Evolutionary conservation across 257 asterid genomes (phyloP).

Genomic region (Solanum boliviense): DNA sequence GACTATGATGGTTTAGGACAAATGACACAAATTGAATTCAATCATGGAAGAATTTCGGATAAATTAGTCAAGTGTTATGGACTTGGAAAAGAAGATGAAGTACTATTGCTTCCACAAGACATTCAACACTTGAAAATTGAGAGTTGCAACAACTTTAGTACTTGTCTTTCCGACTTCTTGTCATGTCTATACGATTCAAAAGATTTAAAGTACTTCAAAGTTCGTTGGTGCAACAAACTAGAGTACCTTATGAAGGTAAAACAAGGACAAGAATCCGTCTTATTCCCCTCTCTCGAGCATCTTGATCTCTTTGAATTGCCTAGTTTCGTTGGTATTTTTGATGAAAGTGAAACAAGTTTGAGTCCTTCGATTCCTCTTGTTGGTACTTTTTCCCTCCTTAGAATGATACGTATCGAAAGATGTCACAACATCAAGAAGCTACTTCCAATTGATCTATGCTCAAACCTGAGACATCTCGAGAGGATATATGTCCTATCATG

Average conservation of each 20-base stretch:
- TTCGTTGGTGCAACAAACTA: not conserved
- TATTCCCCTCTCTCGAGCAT: not conserved
- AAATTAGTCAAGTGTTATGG: conserved; percentile 1
- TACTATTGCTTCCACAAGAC: not conserved
- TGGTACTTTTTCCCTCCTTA: conserved; percentile 2
- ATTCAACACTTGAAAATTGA: not conserved
- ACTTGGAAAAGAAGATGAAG: not conserved
- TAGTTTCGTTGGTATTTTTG: not conserved
- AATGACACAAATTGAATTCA: not conserved
- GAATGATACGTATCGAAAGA: not conserved
- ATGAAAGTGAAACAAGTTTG: not conserved
- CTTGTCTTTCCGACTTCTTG: not conserved
- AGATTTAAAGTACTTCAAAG: not conserved
- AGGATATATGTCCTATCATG: not conserved
- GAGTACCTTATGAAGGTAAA: not conserved
- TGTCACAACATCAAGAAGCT: conserved; percentile 1
- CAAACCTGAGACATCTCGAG: not conserved
- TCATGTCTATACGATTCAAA: not conserved
- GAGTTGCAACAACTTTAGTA: not conserved
- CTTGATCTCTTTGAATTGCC: not conserved
- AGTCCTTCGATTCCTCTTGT: not conserved
- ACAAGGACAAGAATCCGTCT: not conserved
- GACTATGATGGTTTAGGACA: not conserved
- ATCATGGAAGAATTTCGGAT: not conserved
- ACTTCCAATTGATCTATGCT: not conserved